Evolutionary conservation across 2,329 filamentous ascomycete species (phyloP), one percentile per base, ranked within the genome.

Genomic region (Penicillium sp.): DNA sequence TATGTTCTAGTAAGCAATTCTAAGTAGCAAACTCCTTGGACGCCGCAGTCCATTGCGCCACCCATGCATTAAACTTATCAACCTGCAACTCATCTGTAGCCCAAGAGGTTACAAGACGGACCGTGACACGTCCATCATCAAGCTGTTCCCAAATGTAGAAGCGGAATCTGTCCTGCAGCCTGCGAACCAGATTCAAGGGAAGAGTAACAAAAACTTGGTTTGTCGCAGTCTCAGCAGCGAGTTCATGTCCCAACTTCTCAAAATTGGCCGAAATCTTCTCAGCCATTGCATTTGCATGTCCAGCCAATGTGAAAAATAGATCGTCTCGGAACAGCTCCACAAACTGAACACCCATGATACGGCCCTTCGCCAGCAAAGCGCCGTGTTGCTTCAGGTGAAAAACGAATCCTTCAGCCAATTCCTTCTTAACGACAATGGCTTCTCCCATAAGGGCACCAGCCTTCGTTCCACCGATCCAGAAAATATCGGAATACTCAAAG

Each of bases 391-490:
- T 83, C 62, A 83, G 70, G 57, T 81, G 80, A 59, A 82, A 82
- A 48, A 77, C 77, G 57, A 80, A 83, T 33, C 80, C 81, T 5
- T 76, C 69, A 0, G 80, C 77, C 0, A 83, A 66, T 4, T 58
- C 53, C 27, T 79, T 70, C 50, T 80, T 80, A 26, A 83, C 77
- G 0, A 83, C 75, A 7, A 83, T 77, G 1, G 80, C 81, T 57
- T 83, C 81, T 1, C 81, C 81, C 3, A 83, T 71, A 3, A 83
- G 62, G 0, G 80, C 80, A 1, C 81, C 81, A 59, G 80, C 80
- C 60, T 83, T 83, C 4, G 81, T 83, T 0, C 81, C 81, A 3
- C 81, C 81, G 37, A 83, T 82, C 81, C 81, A 83, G 69, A 83
- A 83, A 21, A 83, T 80, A 54, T 83, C 81, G 0, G 78, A 80